Evolutionary conservation across 306 rosid genomes (phyloP).

Genomic region (Echinosophora koreensis): DNA sequence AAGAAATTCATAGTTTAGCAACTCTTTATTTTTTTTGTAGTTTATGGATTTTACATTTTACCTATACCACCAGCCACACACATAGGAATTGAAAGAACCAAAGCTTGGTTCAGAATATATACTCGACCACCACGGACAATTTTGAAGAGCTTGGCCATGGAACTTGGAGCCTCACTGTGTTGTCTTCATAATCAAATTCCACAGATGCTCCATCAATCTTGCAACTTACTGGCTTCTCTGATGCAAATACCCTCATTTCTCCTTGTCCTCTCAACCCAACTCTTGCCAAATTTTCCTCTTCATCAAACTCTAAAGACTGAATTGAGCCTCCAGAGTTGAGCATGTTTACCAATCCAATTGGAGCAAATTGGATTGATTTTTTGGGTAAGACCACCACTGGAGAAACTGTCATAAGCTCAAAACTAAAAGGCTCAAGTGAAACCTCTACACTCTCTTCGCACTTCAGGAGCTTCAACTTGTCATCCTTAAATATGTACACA

Average conservation of each 20-base stretch:
- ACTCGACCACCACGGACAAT: slow-evolving; percentile 54
- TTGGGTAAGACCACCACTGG: slow-evolving; percentile 49
- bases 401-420: slow-evolving; percentile 66
- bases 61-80: not conserved
- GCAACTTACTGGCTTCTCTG: slow-evolving; percentile 62
- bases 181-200: slow-evolving; percentile 60
- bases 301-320: slow-evolving; percentile 54
- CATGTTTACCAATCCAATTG: slow-evolving; percentile 79
- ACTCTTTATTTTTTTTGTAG: not conserved
- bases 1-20: not conserved
- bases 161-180: slow-evolving; percentile 58
- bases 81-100: not conserved
- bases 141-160: slow-evolving; percentile 58
- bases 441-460: slow-evolving; percentile 53
- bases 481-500: slow-evolving; percentile 57
- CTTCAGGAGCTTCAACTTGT: slow-evolving; percentile 64
- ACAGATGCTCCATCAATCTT: slow-evolving; percentile 59
- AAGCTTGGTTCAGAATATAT: slow-evolving; percentile 55
- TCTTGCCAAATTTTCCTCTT: slow-evolving; percentile 47
- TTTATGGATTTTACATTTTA: not conserved
- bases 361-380: slow-evolving; percentile 59
- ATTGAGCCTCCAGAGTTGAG: slow-evolving; percentile 75
- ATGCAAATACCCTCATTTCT: slow-evolving; percentile 65
- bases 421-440: slow-evolving; percentile 65
- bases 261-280: slow-evolving; percentile 65